A percentile compares a stretch with the other conserved stretches of the same genome.
phyloP scores from a whole-genome alignment of 805 yeast species.

The Barnettozyma sp. region DNA sequence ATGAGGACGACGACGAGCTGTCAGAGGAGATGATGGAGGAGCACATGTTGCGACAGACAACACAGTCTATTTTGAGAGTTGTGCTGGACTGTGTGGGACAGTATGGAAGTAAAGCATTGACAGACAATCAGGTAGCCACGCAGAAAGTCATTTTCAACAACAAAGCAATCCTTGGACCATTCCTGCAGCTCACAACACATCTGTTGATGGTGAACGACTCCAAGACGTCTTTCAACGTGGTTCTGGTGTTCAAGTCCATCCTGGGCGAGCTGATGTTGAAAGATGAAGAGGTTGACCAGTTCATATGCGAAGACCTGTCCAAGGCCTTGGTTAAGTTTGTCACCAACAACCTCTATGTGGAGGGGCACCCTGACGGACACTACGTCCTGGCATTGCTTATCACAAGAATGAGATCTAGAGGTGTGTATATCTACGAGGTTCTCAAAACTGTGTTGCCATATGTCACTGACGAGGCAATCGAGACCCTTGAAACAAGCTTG shows the following conservation, averaged over 20 bases:
- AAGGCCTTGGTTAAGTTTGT: conserved; percentile 64
- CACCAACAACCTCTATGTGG: conserved; percentile 69
- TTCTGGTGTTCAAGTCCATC: conserved; percentile 69
- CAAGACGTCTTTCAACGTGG: conserved; percentile 87
- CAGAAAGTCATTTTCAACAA: conserved; percentile 60
- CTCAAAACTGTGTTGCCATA: conserved; percentile 48
- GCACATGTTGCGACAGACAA: conserved; percentile 84
- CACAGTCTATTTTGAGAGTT: conserved; percentile 84
- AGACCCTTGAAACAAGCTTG: conserved; percentile 56
- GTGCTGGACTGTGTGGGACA: conserved; percentile 87
- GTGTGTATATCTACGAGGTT: conserved; percentile 59
- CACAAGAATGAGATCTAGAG: conserved; percentile 61
- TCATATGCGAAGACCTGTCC: conserved; percentile 49
- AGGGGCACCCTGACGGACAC: conserved; percentile 89
- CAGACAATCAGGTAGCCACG: conserved; percentile 57
- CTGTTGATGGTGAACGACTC: conserved; percentile 80
- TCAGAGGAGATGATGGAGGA: conserved; percentile 99
- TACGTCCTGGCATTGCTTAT: conserved; percentile 77
- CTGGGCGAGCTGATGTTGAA: conserved; percentile 60
- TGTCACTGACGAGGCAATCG: conserved; percentile 49
- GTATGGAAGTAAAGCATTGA: conserved; percentile 39
- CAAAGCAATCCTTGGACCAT: conserved; percentile 66
- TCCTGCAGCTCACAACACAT: conserved; percentile 67
- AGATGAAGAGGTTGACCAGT: conserved; percentile 70
- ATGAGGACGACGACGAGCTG: conserved; percentile 62